A percentile compares a stretch with the other conserved stretches of the same genome.
Conservation (phyloP, 2,329 filamentous ascomycete genomes). For the Alternaria dauci region DNA sequence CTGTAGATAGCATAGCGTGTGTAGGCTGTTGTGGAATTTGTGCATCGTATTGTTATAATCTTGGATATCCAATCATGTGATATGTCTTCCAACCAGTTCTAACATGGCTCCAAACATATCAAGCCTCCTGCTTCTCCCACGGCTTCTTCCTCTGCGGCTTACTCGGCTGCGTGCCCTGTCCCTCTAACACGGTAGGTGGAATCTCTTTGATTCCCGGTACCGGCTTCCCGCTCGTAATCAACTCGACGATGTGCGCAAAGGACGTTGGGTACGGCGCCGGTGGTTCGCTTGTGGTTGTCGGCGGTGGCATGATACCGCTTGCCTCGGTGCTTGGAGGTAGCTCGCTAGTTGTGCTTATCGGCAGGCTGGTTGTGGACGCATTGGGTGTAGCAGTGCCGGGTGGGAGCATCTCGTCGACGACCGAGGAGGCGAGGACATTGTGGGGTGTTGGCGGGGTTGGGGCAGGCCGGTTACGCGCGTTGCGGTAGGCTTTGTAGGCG, state of each 20-base stretch:
- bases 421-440: slow-evolving; percentile 21
- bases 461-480: slow-evolving; percentile 35
- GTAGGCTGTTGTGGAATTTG: background rate
- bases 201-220: slow-evolving; percentile 90
- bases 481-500: slow-evolving; percentile 72
- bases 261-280: slow-evolving; percentile 79
- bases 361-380: slow-evolving; percentile 4
- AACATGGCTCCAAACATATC: background rate
- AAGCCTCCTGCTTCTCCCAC: slow-evolving; percentile 73
- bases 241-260: slow-evolving; percentile 85
- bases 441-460: slow-evolving; percentile 29
- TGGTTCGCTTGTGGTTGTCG: slow-evolving; percentile 36
- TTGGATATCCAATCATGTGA: background rate
- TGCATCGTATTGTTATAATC: background rate
- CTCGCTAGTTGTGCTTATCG: background rate
- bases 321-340: slow-evolving; percentile 8
- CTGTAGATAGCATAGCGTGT: background rate
- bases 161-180: slow-evolving; percentile 68
- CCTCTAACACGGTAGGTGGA: slow-evolving; percentile 77
- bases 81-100: background rate
- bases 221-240: slow-evolving; percentile 81
- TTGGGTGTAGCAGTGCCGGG: background rate
- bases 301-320: slow-evolving; percentile 34
- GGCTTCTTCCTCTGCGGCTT: slow-evolving; percentile 70
- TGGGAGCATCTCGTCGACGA: slow-evolving; percentile 11